Evolutionary conservation across 148 eudicot genomes (phyloP), one percentile per base, ranked within the genome.

Genomic region (Rhododendron molle): DNA sequence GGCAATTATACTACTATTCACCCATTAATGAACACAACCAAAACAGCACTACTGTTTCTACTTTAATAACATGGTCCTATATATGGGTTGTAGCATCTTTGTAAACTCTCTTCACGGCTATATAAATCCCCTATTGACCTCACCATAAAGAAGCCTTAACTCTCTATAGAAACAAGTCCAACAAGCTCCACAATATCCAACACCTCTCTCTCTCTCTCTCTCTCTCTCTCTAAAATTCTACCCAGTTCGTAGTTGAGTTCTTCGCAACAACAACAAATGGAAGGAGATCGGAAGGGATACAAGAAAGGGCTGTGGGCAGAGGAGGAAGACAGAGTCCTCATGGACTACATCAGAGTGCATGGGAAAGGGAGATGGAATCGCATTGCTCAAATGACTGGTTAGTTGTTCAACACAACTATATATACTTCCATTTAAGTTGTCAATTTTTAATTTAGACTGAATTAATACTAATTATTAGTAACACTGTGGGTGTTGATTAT

Each of bases 341-440:
- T 44, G 44, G 89, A 88, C 34, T 78, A 88, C 69, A 43, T 88
- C 0, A 82, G 74, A 76, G 43, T 43, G 54, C 87, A 85, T 28
- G 87, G 89, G 6, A 82, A 85, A 60, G 89, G 87, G 20, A 81
- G 80, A 28, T 88, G 89, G 89, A 88, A 88, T 65, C 82, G 85
- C 83, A 44, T 82, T 28, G 82, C 89, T 20, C 67, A 77, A 30
- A 76, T 47, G 28, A 85, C 89, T 23, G 89, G 89, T 88, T 82
- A 1, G 32, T 30, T 71, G 32, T 30, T 71, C 32, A 3, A 1
- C 34, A 40, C 1, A 40, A 40, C 44, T 40, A 40, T 40, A 5
- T 30, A 6, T 7, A 15, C 5, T 20, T 38, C 21, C 21, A 9
- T 72, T 65, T 9, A 65, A 65, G 26, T 7, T 21, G 69, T 23